These are phyloP conservation scores for Cercospora citrullina DNA, from an alignment of 2,329 filamentous ascomycete species.

Conservation along the genomic window DNA sequence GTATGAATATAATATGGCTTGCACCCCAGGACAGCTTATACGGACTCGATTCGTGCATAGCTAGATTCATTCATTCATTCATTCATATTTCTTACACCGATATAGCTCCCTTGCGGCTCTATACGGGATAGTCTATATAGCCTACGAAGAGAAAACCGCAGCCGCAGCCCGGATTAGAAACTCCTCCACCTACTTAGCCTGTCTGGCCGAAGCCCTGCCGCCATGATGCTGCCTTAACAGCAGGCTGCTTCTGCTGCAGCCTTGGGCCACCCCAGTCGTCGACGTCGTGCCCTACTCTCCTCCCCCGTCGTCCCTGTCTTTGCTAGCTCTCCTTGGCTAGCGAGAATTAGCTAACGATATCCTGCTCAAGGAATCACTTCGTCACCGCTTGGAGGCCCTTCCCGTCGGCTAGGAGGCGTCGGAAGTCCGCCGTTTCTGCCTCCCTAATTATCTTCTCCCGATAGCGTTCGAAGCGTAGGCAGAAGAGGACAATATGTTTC, in stretches of 20 bases:
- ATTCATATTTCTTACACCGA: not conserved
- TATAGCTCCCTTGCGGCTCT: not conserved
- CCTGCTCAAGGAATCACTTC: not conserved
- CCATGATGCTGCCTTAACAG: not conserved
- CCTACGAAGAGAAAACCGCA: not conserved
- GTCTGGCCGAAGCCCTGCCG: too few relatives aligned
- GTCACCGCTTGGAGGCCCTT: not conserved
- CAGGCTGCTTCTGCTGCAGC: not conserved
- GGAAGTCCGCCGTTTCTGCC: not conserved
- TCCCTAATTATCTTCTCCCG: not conserved
- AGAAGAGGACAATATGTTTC: too few relatives aligned
- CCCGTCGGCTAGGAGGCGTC: not conserved
- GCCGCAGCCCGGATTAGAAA: not conserved
- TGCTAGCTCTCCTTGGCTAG: not conserved
- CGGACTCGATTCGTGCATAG: too few relatives aligned
- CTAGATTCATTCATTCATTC: too few relatives aligned
- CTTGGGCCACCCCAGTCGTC: not conserved
- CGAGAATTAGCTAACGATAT: not conserved
- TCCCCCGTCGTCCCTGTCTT: not conserved
- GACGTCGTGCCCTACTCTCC: not conserved
- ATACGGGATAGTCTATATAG: not conserved
- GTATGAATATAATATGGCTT: too few relatives aligned
- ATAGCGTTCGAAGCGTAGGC: not conserved
- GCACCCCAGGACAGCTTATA: too few relatives aligned
- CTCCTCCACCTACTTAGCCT: not conserved